Percentiles rank a stretch among this genome's conserved stretches.
phyloP scores from a whole-genome alignment of 768 basidiomycete genomes.

The Tricholoma saponaceum region DNA sequence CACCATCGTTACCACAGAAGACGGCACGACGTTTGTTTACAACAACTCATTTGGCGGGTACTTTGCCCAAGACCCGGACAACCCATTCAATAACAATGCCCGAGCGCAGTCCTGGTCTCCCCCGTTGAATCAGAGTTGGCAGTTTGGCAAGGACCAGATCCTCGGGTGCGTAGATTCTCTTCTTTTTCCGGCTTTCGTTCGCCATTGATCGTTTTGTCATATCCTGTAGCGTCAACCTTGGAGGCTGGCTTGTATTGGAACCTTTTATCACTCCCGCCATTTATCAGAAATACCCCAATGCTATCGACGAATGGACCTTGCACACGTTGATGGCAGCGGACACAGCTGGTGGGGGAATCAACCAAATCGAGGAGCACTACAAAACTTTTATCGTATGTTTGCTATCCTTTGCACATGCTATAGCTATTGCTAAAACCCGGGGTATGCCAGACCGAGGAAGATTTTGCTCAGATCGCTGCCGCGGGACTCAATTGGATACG shows the following conservation, averaged over 20 bases:
- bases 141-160: slow-evolving; percentile 46
- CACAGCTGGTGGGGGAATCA: slow-evolving; percentile 28
- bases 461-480: slow-evolving; percentile 68
- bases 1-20: slow-evolving; percentile 43
- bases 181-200: not conserved
- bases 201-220: not conserved
- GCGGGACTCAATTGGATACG: slow-evolving; percentile 84
- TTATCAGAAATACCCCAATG: slow-evolving; percentile 50
- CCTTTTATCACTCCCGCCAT: slow-evolving; percentile 58
- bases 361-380: slow-evolving; percentile 65
- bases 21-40: slow-evolving; percentile 61
- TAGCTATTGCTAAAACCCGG: not conserved
- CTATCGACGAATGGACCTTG: slow-evolving; percentile 65
- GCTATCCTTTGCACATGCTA: not conserved
- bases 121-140: slow-evolving; percentile 57
- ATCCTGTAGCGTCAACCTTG: slow-evolving; percentile 48
- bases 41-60: slow-evolving; percentile 58
- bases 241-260: slow-evolving; percentile 64
- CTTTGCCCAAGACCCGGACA: slow-evolving; percentile 43
- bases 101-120: slow-evolving; percentile 62
- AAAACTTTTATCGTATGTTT: slow-evolving; percentile 64
- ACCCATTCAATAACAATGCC: slow-evolving; percentile 61
- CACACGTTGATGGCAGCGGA: slow-evolving; percentile 50
- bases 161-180: slow-evolving; percentile 37
- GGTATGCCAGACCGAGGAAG: slow-evolving; percentile 59